phyloP scores from a whole-genome alignment of 495 filamentous ascomycete species.

The Aspergillus mulundensis region DNA sequence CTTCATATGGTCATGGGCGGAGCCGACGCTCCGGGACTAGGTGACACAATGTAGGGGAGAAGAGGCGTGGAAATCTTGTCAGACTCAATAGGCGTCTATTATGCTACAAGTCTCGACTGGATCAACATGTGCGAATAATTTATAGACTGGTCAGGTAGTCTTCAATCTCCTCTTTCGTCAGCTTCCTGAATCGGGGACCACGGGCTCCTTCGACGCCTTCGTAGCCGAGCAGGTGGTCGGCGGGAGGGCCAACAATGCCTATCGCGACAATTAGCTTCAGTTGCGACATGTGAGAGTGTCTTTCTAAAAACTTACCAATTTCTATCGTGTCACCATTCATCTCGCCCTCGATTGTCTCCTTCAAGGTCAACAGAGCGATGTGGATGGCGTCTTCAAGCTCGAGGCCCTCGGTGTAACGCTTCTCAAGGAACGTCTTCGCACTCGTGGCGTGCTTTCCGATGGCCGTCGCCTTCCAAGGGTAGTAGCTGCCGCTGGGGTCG shows the following conservation, averaged over 20 bases:
- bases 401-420: conserved; percentile 93
- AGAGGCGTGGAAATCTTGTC: neutral
- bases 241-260: conserved; percentile 95
- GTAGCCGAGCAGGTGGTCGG: conserved; percentile 85
- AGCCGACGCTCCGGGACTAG: neutral
- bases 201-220: conserved; percentile 87
- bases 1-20: neutral
- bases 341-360: conserved; percentile 98
- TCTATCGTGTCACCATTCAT: conserved; percentile 99
- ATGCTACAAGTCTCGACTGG: conserved; percentile 21
- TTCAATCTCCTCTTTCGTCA: conserved; percentile 97
- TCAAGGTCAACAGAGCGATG: conserved; percentile 94
- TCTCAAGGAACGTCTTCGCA: conserved; percentile 98
- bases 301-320: conserved; percentile 63
- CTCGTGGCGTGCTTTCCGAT: conserved; percentile 98
- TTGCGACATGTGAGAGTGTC: neutral
- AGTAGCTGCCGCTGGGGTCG: conserved; percentile 93
- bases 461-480: conserved; percentile 98
- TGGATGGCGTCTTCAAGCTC: conserved; percentile 98
- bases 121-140: conserved; percentile 17
- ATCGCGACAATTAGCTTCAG: conserved; percentile 21
- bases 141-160: conserved; percentile 97
- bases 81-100: conserved; percentile 27
- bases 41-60: neutral
- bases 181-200: conserved; percentile 91